phyloP scores from a whole-genome alignment of 2,329 filamentous ascomycete genomes.

The Daldinia sp. region DNA sequence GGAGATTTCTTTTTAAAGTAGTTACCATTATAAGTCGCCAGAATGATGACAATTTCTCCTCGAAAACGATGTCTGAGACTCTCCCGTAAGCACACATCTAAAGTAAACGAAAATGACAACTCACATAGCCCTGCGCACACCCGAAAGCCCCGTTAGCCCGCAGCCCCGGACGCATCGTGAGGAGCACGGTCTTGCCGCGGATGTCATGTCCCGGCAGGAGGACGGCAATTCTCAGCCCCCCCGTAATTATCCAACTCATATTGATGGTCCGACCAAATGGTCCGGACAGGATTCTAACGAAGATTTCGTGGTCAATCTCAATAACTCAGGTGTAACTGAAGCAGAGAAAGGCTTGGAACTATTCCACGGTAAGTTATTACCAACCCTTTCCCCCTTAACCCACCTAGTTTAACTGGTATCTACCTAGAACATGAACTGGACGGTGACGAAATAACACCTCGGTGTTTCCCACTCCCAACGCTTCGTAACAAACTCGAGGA shows the following conservation, averaged over 20 bases:
- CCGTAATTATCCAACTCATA: slow-evolving; percentile 34
- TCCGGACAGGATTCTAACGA: slow-evolving; percentile 32
- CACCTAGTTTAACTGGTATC: slow-evolving; percentile 36
- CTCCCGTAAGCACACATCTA: slow-evolving; percentile 15
- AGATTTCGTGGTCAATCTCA: slow-evolving; percentile 41
- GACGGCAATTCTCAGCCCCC: slow-evolving; percentile 34
- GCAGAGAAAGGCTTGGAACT: slow-evolving; percentile 43
- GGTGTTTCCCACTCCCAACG: slow-evolving; percentile 58
- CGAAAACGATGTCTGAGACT: slow-evolving; percentile 15
- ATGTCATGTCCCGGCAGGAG: slow-evolving; percentile 28
- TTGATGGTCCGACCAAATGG: slow-evolving; percentile 42
- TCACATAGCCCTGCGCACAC: slow-evolving; percentile 28
- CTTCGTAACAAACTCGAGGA: slow-evolving; percentile 53
- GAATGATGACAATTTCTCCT: slow-evolving; percentile 19
- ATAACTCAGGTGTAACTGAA: slow-evolving; percentile 40
- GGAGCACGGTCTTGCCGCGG: slow-evolving; percentile 26
- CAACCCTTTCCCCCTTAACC: slow-evolving; percentile 38
- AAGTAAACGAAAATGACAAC: slow-evolving; percentile 35
- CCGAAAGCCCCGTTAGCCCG: slow-evolving; percentile 33
- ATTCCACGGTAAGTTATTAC: slow-evolving; percentile 45
- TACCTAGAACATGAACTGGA: slow-evolving; percentile 53
- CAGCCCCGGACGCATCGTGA: slow-evolving; percentile 30
- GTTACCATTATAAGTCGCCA: slow-evolving; percentile 30
- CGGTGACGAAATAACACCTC: slow-evolving; percentile 53
- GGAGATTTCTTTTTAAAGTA: slow-evolving; percentile 6